Evolutionary conservation across 1,284 basidiomycete species (phyloP).

Genomic region (Grifola frondosa): DNA sequence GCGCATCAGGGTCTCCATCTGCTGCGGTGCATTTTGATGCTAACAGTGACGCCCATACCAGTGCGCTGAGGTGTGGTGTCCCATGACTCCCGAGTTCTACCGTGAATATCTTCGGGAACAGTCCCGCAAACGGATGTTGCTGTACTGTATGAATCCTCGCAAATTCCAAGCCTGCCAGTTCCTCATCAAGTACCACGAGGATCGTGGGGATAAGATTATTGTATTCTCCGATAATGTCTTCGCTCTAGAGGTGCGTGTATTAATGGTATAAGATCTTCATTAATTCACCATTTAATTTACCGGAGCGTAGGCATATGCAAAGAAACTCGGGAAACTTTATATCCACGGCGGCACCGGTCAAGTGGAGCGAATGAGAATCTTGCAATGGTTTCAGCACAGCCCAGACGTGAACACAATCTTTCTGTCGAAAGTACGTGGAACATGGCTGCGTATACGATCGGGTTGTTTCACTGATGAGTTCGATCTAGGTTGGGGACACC

Average conservation of each 20-base stretch:
- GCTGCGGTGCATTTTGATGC: too few relatives aligned
- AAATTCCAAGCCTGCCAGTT: constrained; percentile 99
- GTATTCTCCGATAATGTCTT: constrained; percentile 99
- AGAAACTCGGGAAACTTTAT: constrained; percentile 90
- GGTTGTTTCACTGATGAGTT: constrained; percentile 12
- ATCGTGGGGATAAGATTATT: constrained; percentile 98
- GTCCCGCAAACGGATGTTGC: constrained; percentile 90
- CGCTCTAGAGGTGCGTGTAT: constrained; percentile 76
- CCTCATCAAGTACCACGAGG: constrained; percentile 97
- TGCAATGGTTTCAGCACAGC: constrained; percentile 96
- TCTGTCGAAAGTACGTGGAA: constrained; percentile 78
- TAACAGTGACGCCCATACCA: constrained; percentile 30
- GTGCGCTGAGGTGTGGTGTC: constrained; percentile 99
- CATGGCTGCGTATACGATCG: not conserved
- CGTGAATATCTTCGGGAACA: constrained; percentile 94
- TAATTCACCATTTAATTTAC: constrained; percentile 1
- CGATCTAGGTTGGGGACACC: constrained; percentile 89
- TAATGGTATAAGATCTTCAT: not conserved
- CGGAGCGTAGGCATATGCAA: constrained; percentile 82
- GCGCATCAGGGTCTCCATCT: constrained; percentile 18
- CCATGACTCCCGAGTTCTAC: constrained; percentile 99
- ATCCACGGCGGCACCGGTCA: constrained; percentile 98
- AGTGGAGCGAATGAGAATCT: constrained; percentile 92
- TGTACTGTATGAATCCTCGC: constrained; percentile 99
- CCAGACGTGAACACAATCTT: constrained; percentile 98